Conservation (phyloP, 257 asterid species). For the Gentiana dahurica region DNA sequence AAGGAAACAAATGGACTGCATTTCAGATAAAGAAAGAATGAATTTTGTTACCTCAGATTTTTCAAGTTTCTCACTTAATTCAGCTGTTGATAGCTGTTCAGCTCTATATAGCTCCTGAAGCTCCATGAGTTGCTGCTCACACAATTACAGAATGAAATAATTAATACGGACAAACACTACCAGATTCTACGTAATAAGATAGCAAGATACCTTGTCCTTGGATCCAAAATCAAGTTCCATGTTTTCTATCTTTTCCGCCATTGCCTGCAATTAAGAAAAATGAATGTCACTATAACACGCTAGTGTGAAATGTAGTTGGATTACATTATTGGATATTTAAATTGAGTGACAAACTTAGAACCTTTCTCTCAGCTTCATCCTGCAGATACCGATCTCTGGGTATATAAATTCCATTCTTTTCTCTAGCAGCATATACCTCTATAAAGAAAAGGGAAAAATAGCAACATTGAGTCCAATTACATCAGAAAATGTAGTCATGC, state of each 20-base stretch:
- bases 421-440: constrained; percentile 99
- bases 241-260: constrained; percentile 89
- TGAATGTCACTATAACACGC: constrained; percentile 2
- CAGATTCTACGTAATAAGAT: constrained; percentile 1
- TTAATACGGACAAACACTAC: background rate
- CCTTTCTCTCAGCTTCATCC: constrained; percentile 99
- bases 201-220: constrained; percentile 69
- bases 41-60: constrained; percentile 49
- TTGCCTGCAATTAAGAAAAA: constrained; percentile 44
- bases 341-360: constrained; percentile 11
- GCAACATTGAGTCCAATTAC: constrained; percentile 4
- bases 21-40: background rate
- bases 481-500: background rate
- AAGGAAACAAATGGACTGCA: constrained; percentile 1
- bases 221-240: constrained; percentile 89
- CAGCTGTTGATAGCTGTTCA: constrained; percentile 69
- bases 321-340: constrained; percentile 1
- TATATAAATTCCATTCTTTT: constrained; percentile 94
- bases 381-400: constrained; percentile 94
- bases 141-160: constrained; percentile 6
- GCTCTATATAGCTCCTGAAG: constrained; percentile 74
- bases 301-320: constrained; percentile 8
- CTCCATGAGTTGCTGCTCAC: constrained; percentile 70
- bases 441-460: constrained; percentile 13
- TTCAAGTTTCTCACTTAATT: constrained; percentile 70